Base-by-base conservation (phyloP, 1,139 yeast species). In the Hansenula sp. region DNA sequence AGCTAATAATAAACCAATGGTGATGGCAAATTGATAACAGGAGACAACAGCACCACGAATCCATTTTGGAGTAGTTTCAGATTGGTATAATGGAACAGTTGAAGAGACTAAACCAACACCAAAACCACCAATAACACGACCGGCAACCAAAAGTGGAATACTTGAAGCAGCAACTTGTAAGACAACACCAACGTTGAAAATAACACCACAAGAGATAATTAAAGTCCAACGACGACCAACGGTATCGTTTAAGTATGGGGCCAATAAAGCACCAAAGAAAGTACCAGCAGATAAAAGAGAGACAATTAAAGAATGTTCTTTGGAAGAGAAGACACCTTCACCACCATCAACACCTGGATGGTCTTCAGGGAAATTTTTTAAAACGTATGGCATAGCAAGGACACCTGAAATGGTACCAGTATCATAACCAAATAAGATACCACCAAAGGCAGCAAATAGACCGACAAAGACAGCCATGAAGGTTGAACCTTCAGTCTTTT, bases 41-140 rank as follows among this genome's bases (percentile, higher is more conserved):
- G 82, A 74, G 36, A 82, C 87, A 32, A 68, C 64, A 28, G 87
- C 75, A 60, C 90, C 92, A 66, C 92, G 74, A 46, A 80, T 66
- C 51, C 73, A 71, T 57, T 73, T 79, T 44, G 90, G 90, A 30
- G 88, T 74, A 47, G 80, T 71, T 64, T 83, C 90, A 43, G 84
- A 71, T 64, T 81, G 81, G 61, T 82, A 82, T 61, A 82, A 64
- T 34, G 88, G 87, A 42, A 77, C 73, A 40, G 78, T 66, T 29
- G 84, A 82, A 16, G 89, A 72, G 29, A 82, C 75, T 32, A 73
- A 71, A 53, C 90, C 90, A 42, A 83, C 84, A 57, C 84, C 86
- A 43, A 80, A 60, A 52, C 84, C 84, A 29, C 82, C 73, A 55
- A 81, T 68, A 41, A 75, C 68, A 64, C 85, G 68, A 45, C 87